Conservation (phyloP, 23 red algal species). For the Gracilariopsis chorda region DNA sequence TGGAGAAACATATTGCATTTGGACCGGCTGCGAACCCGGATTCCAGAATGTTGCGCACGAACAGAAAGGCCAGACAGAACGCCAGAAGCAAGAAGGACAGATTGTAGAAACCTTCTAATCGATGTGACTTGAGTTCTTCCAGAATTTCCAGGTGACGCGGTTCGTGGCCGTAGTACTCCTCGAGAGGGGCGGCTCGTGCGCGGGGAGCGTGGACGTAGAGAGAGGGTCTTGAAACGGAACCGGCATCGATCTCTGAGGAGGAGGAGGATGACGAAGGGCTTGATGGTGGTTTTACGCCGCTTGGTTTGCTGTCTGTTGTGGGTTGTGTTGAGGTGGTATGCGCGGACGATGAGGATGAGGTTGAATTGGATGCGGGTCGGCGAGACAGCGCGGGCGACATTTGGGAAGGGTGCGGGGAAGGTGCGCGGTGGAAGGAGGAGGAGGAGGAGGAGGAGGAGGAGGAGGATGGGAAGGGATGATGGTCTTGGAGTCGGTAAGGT, state of each 20-base stretch:
- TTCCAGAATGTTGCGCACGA: slow-evolving; percentile 68
- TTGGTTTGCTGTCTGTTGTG: background rate
- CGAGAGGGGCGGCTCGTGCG: slow-evolving; percentile 29
- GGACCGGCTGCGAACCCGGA: slow-evolving; percentile 56
- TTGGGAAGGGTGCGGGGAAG: no score
- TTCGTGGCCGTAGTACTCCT: slow-evolving; percentile 52
- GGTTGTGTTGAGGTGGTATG: background rate
- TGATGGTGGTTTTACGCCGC: background rate
- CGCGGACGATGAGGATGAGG: no score
- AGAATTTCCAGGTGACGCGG: slow-evolving; percentile 55
- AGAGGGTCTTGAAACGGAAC: slow-evolving; percentile 30
- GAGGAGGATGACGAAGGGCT: slow-evolving; percentile 14
- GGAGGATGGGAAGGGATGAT: no score
- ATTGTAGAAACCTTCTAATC: slow-evolving; percentile 87
- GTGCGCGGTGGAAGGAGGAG: no score
- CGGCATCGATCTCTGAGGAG: slow-evolving; percentile 23
- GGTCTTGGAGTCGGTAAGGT: no score
- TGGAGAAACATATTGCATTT: slow-evolving; percentile 17
- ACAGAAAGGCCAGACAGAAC: slow-evolving; percentile 80
- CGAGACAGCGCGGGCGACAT: background rate
- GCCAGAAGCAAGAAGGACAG: slow-evolving; percentile 76
- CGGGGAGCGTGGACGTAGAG: slow-evolving; percentile 41
- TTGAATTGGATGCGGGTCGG: no score
- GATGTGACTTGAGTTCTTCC: slow-evolving; percentile 76
- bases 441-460: no score